Base-by-base conservation (phyloP, 2,329 filamentous ascomycete species). In the Talaromyces islandicus region DNA sequence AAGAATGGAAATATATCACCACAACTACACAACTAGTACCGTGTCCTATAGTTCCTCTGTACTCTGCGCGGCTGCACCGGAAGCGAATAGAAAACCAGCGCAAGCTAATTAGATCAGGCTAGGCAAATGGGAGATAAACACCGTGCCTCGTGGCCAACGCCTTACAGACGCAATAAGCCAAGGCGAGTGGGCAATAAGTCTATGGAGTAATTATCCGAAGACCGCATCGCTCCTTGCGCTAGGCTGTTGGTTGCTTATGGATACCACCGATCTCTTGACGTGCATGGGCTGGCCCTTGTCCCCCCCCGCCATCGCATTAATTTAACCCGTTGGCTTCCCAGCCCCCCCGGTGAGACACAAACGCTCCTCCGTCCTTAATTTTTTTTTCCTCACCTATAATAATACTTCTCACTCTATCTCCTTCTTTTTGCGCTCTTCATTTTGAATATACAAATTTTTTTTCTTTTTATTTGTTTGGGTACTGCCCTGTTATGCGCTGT, bases 251-350 rank as follows among this genome's bases (percentile, higher is more conserved):
- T 52, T 52, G 48, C 48, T 52, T 10, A 14, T 25, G 48, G 48
- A 52, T 7, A 52, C 48, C 25, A n/a, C 30, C 32, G 32, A 35
- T 52, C 24, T 30, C 35, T n/a, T 56, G 54, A 56, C 54, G 25
- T 56, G 54, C 54, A 56, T 56, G 35, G 54, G 30, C 35, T 32
- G 35, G 54, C 9, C 19, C 19, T 11, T 46, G 21, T 46, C 5
- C 53, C 54, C 53, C 54, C 59, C 59, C 59, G 59, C 59, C 59
- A 61, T 60, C 59, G 51, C 19, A 58, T 61, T 58, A 54, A 56
- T 35, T 24, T 21, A 30, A 25, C 38, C 10, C 11, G 46, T 54
- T 43, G 30, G 38, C 48, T 27, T 51, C 51, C 43, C 60, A 56
- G 59, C 57, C 60, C 60, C 57, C 60, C 57, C 57, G 30, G 25